phyloP scores from a whole-genome alignment of 2,329 filamentous ascomycete species.

The Blumeriella jaapii region DNA sequence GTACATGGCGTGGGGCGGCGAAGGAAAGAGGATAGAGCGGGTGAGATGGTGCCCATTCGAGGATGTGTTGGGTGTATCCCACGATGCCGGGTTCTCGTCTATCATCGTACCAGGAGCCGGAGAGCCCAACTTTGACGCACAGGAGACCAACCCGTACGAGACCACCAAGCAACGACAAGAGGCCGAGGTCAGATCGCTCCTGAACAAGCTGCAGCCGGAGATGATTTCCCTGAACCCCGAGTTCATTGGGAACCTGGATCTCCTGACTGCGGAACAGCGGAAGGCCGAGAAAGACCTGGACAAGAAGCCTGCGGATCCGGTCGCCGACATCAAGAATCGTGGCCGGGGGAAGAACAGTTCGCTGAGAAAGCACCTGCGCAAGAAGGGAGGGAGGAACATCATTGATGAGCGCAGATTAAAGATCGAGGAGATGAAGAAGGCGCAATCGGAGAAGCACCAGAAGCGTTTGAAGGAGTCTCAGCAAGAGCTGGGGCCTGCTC shows the following conservation, averaged over 20 bases:
- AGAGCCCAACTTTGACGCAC: conserved; percentile 88
- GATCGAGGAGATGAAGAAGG: conserved; percentile 69
- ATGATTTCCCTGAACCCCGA: conserved; percentile 95
- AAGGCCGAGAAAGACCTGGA: conserved; percentile 73
- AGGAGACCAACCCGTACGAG: conserved; percentile 93
- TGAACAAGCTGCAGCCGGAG: conserved; percentile 91
- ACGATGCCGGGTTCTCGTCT: conserved; percentile 77
- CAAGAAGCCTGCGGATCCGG: conserved; percentile 44
- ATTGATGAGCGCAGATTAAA: conserved; percentile 90
- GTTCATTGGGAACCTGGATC: conserved; percentile 79
- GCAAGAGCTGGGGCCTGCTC: conserved; percentile 69
- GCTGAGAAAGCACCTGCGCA: conserved; percentile 76
- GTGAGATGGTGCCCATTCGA: conserved; percentile 91
- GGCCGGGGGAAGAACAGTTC: conserved; percentile 84
- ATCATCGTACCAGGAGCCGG: conserved; percentile 90
- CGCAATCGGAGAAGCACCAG: conserved; percentile 55
- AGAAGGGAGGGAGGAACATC: conserved; percentile 86
- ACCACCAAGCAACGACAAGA: conserved; percentile 87
- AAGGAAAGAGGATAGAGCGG: conserved; percentile 69
- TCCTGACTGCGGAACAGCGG: conserved; percentile 66
- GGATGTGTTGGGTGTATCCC: conserved; percentile 77
- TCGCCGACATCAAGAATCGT: conserved; percentile 58
- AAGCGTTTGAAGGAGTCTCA: conserved; percentile 55
- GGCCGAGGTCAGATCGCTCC: conserved; percentile 73
- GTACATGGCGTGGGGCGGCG: conserved; percentile 88